These are phyloP conservation scores for Botrytis tulipae DNA, from an alignment of 2,329 filamentous ascomycete genomes.

Conservation along the genomic window DNA sequence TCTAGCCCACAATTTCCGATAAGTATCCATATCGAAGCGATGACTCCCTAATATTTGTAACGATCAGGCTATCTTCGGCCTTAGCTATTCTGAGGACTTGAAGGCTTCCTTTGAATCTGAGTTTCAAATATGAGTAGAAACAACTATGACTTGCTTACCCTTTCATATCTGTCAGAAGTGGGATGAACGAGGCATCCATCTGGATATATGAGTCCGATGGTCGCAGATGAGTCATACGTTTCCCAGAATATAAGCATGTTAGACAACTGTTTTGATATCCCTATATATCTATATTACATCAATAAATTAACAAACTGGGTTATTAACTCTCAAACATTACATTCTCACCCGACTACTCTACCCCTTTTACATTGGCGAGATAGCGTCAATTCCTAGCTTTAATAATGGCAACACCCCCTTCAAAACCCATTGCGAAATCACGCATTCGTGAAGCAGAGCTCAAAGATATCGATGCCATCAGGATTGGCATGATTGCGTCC, in stretches of 20 bases:
- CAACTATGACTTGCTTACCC: not conserved
- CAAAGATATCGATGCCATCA: conserved; percentile 3
- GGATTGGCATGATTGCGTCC: not conserved
- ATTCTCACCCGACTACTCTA: not conserved
- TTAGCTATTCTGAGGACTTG: not conserved
- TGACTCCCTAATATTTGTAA: not conserved
- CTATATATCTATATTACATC: not conserved
- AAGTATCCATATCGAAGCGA: not conserved
- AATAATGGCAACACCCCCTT: not conserved
- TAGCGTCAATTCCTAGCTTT: not conserved
- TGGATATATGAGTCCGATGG: not conserved
- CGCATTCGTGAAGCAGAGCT: conserved; percentile 9
- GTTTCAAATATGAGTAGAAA: not conserved
- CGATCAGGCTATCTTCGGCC: not conserved
- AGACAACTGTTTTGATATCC: not conserved
- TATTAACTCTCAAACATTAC: not conserved
- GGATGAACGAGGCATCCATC: not conserved
- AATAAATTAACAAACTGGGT: too few species aligned
- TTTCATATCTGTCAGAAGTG: not conserved
- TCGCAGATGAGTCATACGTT: not conserved
- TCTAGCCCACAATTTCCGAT: not conserved
- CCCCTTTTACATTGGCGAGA: not conserved
- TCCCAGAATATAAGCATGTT: not conserved
- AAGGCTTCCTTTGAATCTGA: not conserved
- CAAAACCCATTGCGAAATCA: not conserved